phyloP scores from a whole-genome alignment of 352 stramenopile species.

The Phytophthora pinifolia region DNA sequence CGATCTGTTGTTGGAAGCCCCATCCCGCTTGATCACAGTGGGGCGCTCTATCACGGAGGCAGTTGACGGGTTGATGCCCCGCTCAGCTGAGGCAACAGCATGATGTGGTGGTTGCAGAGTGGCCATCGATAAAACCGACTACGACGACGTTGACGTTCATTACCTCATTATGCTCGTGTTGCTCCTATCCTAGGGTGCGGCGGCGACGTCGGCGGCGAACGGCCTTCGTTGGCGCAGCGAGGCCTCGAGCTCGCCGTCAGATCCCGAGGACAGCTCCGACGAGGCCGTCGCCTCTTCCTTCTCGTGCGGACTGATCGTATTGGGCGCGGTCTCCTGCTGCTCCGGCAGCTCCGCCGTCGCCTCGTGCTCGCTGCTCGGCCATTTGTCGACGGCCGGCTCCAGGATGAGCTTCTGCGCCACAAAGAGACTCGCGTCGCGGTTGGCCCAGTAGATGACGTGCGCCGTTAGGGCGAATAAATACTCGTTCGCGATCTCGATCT shows the following conservation, averaged over 20 bases:
- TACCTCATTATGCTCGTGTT: constrained; percentile 1
- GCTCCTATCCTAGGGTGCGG: neutral
- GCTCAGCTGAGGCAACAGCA: too few relatives aligned
- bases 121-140: too few relatives aligned
- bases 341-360: constrained; percentile 1
- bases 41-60: too few relatives aligned
- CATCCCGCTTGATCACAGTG: constrained; percentile 7
- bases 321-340: neutral
- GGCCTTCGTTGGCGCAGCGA: constrained; percentile 19
- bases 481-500: constrained; percentile 94
- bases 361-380: constrained; percentile 13
- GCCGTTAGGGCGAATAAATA: constrained; percentile 92
- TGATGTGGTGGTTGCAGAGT: too few relatives aligned
- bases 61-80: constrained; percentile 1
- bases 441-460: constrained; percentile 92
- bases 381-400: constrained; percentile 52
- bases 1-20: constrained; percentile 23
- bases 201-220: neutral
- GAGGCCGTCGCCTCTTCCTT: constrained; percentile 40
- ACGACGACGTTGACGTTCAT: neutral
- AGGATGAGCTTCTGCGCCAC: constrained; percentile 87
- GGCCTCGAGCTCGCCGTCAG: constrained; percentile 19
- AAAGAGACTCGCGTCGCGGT: constrained; percentile 92
- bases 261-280: constrained; percentile 39
- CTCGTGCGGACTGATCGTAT: constrained; percentile 11